phyloP scores from a whole-genome alignment of 352 stramenopile species.

The Globisporangium orthogonon region DNA sequence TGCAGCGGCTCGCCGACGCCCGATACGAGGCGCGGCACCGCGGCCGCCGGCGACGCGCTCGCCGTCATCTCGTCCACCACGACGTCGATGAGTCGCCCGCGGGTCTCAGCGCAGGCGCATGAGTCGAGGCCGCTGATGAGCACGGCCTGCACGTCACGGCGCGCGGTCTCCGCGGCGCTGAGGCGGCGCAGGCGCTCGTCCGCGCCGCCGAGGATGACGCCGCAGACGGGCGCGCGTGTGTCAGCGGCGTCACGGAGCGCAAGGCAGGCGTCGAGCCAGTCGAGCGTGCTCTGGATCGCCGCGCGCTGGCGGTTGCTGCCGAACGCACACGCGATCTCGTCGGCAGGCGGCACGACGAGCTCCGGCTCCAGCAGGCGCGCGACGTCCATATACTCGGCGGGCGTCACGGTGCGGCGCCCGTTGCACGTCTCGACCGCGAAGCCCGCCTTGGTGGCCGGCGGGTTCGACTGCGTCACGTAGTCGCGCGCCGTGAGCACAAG shows the following conservation, averaged over 20 bases:
- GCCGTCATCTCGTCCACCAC: conserved; percentile 28
- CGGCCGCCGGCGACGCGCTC: conserved; percentile 2
- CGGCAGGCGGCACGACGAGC: conserved; percentile 56
- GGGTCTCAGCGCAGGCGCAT: conserved; percentile 25
- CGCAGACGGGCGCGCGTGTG: conserved; percentile 32
- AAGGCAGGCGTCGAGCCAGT: conserved; percentile 70
- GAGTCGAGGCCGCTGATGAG: conserved; percentile 56
- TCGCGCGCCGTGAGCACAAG: conserved; percentile 66
- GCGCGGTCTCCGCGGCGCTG: conserved; percentile 56
- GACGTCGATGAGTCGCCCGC: conserved; percentile 37
- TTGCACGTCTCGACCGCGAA: conserved; percentile 56
- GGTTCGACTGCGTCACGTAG: conserved; percentile 54
- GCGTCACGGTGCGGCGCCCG: conserved; percentile 37
- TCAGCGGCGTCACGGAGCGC: conserved; percentile 3
- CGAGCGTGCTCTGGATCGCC: conserved; percentile 53
- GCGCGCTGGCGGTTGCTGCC: conserved; percentile 60
- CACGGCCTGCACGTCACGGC: conserved; percentile 58
- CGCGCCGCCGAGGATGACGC: conserved; percentile 60
- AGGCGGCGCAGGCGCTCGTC: conserved; percentile 44
- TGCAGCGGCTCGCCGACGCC: conserved; percentile 63
- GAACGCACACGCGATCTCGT: conserved; percentile 52
- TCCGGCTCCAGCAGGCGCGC: conserved; percentile 40
- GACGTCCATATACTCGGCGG: conserved; percentile 55
- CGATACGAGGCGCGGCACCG: conserved; percentile 52
- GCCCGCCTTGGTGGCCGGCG: conserved; percentile 40